Conservation (phyloP, 2,329 filamentous ascomycete genomes). For the Aspergillus sp. region DNA sequence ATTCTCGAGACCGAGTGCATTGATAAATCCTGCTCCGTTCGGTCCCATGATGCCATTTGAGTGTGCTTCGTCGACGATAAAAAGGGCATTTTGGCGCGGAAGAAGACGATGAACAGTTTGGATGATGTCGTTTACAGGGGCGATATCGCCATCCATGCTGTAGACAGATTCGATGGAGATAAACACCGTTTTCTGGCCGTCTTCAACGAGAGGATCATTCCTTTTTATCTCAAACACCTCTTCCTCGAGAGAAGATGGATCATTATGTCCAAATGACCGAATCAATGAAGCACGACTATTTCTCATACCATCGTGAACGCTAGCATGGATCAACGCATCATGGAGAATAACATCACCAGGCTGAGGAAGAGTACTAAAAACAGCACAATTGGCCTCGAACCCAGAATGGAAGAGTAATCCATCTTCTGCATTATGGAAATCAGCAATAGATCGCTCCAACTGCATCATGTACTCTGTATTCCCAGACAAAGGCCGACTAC, state of each 20-base stretch:
- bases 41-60: slow-evolving; percentile 10
- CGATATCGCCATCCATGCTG: slow-evolving; percentile 46
- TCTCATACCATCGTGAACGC: slow-evolving; percentile 65
- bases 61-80: slow-evolving; percentile 15
- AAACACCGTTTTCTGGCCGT: slow-evolving; percentile 25
- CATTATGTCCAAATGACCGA: slow-evolving; percentile 13
- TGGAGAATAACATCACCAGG: slow-evolving; percentile 54
- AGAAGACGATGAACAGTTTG: slow-evolving; percentile 9
- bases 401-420: slow-evolving; percentile 54
- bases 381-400: slow-evolving; percentile 53
- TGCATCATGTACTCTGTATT: slow-evolving; percentile 12
- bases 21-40: slow-evolving; percentile 13
- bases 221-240: not conserved
- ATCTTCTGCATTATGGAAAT: slow-evolving; percentile 48
- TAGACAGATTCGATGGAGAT: slow-evolving; percentile 42
- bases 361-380: slow-evolving; percentile 50
- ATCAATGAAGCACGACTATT: slow-evolving; percentile 45
- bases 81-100: slow-evolving; percentile 17
- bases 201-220: too few relatives aligned
- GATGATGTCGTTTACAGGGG: slow-evolving; percentile 12
- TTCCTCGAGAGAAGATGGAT: slow-evolving; percentile 1
- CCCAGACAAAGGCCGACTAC: slow-evolving; percentile 8
- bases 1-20: slow-evolving; percentile 20
- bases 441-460: slow-evolving; percentile 47
- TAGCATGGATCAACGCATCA: slow-evolving; percentile 65